Conservation (phyloP, 2,329 filamentous ascomycete species). For the Davidsoniella eucalypti region DNA sequence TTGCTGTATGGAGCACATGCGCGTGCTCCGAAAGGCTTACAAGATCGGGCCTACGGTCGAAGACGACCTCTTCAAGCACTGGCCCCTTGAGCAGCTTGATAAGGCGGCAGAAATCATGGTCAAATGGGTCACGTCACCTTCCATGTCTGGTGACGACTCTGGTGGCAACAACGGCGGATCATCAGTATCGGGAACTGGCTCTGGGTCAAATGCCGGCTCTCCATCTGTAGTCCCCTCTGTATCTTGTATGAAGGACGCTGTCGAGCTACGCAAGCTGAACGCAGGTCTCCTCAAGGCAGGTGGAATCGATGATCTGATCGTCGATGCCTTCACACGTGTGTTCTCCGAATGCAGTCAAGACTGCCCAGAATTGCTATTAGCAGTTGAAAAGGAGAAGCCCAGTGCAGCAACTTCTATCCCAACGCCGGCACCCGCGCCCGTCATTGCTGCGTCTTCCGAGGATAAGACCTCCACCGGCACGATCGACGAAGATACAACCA, state of each 20-base stretch:
- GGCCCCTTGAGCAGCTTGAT: constrained; percentile 40
- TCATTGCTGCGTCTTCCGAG: background rate
- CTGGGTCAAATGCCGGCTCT: background rate
- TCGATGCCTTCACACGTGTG: constrained; percentile 58
- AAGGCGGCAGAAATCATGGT: constrained; percentile 36
- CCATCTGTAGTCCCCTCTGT: constrained; percentile 22
- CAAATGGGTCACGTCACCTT: constrained; percentile 31
- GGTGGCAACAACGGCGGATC: background rate
- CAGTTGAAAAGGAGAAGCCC: constrained; percentile 20
- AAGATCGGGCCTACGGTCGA: constrained; percentile 26
- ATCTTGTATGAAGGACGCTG: constrained; percentile 38
- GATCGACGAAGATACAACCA: constrained; percentile 1
- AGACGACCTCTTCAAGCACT: constrained; percentile 39
- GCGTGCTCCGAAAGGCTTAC: constrained; percentile 34
- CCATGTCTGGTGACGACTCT: constrained; percentile 15
- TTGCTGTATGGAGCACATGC: constrained; percentile 36
- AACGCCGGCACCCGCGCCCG: background rate
- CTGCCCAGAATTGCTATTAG: constrained; percentile 2
- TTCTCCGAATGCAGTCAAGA: constrained; percentile 8
- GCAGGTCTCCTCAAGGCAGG: constrained; percentile 71
- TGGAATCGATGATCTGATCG: constrained; percentile 82
- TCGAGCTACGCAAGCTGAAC: constrained; percentile 57
- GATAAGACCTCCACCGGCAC: constrained; percentile 12
- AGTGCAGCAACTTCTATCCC: background rate
- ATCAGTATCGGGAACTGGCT: background rate